These are phyloP conservation scores for Tylopilus plumbeoviolaceoides DNA, from an alignment of 768 basidiomycete genomes.

Conservation along the genomic window DNA sequence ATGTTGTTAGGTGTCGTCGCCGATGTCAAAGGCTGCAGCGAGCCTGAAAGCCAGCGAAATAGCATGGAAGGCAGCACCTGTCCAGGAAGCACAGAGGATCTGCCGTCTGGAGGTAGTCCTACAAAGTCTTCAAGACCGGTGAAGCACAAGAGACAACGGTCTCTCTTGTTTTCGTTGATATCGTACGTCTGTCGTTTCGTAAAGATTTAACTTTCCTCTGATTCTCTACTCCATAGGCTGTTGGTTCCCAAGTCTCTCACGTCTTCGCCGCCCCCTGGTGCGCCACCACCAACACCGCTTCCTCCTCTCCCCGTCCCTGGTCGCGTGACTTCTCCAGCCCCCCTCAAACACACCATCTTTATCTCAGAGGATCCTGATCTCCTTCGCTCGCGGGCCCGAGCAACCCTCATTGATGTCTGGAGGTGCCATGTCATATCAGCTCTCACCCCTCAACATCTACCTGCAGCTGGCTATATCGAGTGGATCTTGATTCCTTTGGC, in stretches of 20 bases:
- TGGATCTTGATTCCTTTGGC: slow-evolving; percentile 31
- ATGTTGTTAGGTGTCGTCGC: slow-evolving; percentile 48
- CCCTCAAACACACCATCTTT: slow-evolving; percentile 11
- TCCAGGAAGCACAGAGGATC: slow-evolving; percentile 21
- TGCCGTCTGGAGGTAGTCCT: slow-evolving; percentile 12
- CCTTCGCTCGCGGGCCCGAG: slow-evolving; percentile 60
- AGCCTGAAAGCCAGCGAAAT: slow-evolving; percentile 28
- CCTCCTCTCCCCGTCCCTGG: slow-evolving; percentile 27
- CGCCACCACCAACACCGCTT: slow-evolving; percentile 28
- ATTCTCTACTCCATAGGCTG: slow-evolving; percentile 15
- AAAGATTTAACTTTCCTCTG: neutral
- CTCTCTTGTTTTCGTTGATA: slow-evolving; percentile 66
- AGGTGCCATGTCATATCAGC: slow-evolving; percentile 58
- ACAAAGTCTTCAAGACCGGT: slow-evolving; percentile 32
- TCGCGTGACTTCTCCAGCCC: slow-evolving; percentile 28
- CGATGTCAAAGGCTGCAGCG: slow-evolving; percentile 49
- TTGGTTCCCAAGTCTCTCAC: slow-evolving; percentile 33
- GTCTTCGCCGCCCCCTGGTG: slow-evolving; percentile 17
- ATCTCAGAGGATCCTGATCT: slow-evolving; percentile 14
- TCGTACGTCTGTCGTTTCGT: slow-evolving; percentile 37
- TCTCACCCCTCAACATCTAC: slow-evolving; percentile 35
- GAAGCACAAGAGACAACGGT: slow-evolving; percentile 68
- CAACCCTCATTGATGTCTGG: slow-evolving; percentile 63
- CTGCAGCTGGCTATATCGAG: slow-evolving; percentile 31
- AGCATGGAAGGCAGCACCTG: slow-evolving; percentile 30